Evolutionary conservation across 1,139 yeast species (phyloP).

Genomic region (Kurtzmaniella quercitrusa): DNA sequence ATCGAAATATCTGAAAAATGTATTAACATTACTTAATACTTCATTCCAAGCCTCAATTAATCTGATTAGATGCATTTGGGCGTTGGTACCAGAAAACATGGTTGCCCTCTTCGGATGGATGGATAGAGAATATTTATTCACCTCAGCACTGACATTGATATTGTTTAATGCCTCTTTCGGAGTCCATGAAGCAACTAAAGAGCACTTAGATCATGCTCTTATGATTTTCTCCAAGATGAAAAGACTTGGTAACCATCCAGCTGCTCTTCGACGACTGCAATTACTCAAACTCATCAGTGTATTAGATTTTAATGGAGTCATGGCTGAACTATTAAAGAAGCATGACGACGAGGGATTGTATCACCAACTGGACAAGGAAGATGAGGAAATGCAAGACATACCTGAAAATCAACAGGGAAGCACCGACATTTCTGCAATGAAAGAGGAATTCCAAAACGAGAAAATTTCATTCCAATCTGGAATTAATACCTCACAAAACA

Average conservation of each 20-base stretch:
- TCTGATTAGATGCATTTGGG: constrained; percentile 71
- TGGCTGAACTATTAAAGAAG: constrained; percentile 51
- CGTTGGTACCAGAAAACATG: constrained; percentile 68
- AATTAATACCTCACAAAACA: neutral
- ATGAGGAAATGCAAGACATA: constrained; percentile 1
- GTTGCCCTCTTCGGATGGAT: constrained; percentile 83
- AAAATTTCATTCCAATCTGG: neutral
- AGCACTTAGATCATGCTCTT: constrained; percentile 71
- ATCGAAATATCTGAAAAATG: constrained; percentile 63
- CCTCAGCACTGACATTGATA: constrained; percentile 74
- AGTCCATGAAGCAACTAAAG: constrained; percentile 69
- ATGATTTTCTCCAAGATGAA: constrained; percentile 70
- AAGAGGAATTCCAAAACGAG: neutral
- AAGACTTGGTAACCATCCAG: constrained; percentile 72
- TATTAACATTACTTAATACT: constrained; percentile 67
- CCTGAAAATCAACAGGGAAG: neutral
- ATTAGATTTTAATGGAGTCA: constrained; percentile 64
- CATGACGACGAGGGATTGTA: constrained; percentile 46
- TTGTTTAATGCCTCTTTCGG: constrained; percentile 81
- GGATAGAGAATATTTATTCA: constrained; percentile 82
- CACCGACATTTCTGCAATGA: neutral
- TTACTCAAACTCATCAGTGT: constrained; percentile 59
- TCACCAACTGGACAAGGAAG: neutral
- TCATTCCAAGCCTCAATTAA: constrained; percentile 83
- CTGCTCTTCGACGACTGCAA: constrained; percentile 70